Conservation (phyloP, 2,329 filamentous ascomycete genomes). For the Venturia carpophila region DNA sequence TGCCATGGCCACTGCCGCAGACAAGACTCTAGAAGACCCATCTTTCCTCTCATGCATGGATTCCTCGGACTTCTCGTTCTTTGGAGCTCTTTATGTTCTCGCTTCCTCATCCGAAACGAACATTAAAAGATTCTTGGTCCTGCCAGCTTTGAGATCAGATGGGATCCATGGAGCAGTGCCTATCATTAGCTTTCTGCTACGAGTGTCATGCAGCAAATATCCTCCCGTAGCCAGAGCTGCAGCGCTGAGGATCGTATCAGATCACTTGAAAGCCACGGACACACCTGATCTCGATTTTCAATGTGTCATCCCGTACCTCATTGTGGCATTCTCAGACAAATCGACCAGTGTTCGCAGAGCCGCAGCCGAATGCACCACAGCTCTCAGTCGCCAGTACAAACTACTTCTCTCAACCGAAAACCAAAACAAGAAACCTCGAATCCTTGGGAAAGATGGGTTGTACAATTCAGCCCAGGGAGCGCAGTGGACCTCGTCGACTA, state of each 20-base stretch:
- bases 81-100: slow-evolving; percentile 2
- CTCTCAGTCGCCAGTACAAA: slow-evolving; percentile 23
- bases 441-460: slow-evolving; percentile 16
- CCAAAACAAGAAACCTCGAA: not conserved
- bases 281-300: slow-evolving; percentile 59
- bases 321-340: slow-evolving; percentile 66
- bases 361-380: slow-evolving; percentile 56
- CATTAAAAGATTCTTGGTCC: slow-evolving; percentile 4
- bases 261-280: slow-evolving; percentile 23
- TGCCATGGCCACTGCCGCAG: slow-evolving; percentile 22
- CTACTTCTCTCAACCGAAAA: not conserved
- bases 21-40: not conserved
- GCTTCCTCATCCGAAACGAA: slow-evolving; percentile 3
- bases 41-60: slow-evolving; percentile 23
- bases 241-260: slow-evolving; percentile 18
- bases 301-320: slow-evolving; percentile 69
- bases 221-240: slow-evolving; percentile 39
- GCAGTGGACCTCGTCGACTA: slow-evolving; percentile 19
- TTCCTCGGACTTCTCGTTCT: slow-evolving; percentile 26
- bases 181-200: slow-evolving; percentile 67
- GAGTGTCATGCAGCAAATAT: slow-evolving; percentile 65
- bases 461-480: slow-evolving; percentile 13
- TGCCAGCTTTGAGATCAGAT: slow-evolving; percentile 39
- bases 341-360: slow-evolving; percentile 69
- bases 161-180: slow-evolving; percentile 53